Evolutionary conservation across 495 filamentous ascomycete genomes (phyloP).

Genomic region (Bombardia bombarda): DNA sequence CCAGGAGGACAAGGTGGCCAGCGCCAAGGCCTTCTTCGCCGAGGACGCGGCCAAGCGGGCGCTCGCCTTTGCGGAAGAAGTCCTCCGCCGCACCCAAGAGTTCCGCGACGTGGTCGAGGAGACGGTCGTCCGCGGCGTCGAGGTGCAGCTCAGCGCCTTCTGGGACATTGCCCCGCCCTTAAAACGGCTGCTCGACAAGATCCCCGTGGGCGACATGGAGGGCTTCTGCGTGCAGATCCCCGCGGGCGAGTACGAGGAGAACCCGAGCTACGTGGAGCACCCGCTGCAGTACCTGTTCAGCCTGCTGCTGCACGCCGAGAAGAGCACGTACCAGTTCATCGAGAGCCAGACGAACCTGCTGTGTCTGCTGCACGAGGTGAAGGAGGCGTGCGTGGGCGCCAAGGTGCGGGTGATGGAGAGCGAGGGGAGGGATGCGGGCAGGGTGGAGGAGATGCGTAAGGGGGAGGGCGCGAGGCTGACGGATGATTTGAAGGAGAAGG

Average conservation of each 20-base stretch:
- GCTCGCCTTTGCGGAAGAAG: conserved; percentile 54
- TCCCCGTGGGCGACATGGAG: conserved; percentile 44
- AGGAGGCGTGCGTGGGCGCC: conserved; percentile 64
- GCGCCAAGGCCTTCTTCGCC: conserved; percentile 72
- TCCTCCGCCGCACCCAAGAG: conserved; percentile 61
- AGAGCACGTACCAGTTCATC: conserved; percentile 91
- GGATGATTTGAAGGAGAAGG: conserved; percentile 86
- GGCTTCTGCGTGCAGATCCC: conserved; percentile 64
- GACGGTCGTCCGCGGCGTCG: conserved; percentile 80
- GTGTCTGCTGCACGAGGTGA: conserved; percentile 90
- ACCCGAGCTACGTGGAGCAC: conserved; percentile 65
- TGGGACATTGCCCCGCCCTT: conserved; percentile 94
- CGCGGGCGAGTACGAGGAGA: conserved; percentile 70
- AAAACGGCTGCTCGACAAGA: conserved; percentile 63
- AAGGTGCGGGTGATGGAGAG: conserved; percentile 48
- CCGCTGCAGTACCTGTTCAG: conserved; percentile 85
- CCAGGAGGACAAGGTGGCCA: conserved; percentile 56
- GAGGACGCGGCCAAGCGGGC: conserved; percentile 66
- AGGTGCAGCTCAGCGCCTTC: conserved; percentile 83
- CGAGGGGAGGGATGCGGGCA: conserved; percentile 47
- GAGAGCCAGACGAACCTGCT: conserved; percentile 89
- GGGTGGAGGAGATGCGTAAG: conserved; percentile 48
- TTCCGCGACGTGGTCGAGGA: conserved; percentile 77
- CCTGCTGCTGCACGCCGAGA: conserved; percentile 77
- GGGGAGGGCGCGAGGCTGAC: conserved; percentile 65